Base-by-base conservation (phyloP, 371 early-diverging fungal genomes). In the Neoconidiobolus thromboides region DNA sequence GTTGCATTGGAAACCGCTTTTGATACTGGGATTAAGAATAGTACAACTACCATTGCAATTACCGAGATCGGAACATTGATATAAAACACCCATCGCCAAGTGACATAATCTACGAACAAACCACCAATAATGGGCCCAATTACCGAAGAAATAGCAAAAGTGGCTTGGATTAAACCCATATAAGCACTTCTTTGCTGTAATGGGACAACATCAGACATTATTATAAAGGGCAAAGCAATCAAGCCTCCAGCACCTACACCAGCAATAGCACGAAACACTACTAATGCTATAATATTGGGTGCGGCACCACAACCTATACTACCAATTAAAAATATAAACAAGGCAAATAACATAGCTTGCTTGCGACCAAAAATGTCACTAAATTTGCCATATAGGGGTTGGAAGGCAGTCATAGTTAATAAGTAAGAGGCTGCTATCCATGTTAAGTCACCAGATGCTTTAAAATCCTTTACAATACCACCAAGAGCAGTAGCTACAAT, bases 201-300 rank as follows among this genome's bases (percentile, higher is more conserved):
- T 6, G 60, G 60, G 47, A 68, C 68, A 9, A 89, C 63, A 59
- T 87, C 91, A 0, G 84, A 73, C 37, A 88, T 77, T 55, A 87
- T 80, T 48, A 87, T 77, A 54, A 87, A 69, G n/a, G 75, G 75
- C 63, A 86, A 68, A 9, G 80, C 69, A 40, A 82, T 69, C 9
- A 89, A 67, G 1, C 90, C 88, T 12, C 81, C 83, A 40, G 86
- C 90, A 47, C 95, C 93, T 43, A 85, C 62, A n/a, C 89, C 89
- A 7, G 86, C 77, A 37, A 87, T 63, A 2, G 80, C 85, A 54
- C 91, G 77, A 6, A 79, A 81, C 15, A 78, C 65, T 14, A 89
- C 90, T 10, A 94, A 71, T 65, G 67, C 63, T 38, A 7, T 10
- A 51, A 7, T 5, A 38, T 14, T 36, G n/a, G 62, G 70, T 0